phyloP scores from a whole-genome alignment of 345 rosid species.

The Anastatica hierochuntica region DNA sequence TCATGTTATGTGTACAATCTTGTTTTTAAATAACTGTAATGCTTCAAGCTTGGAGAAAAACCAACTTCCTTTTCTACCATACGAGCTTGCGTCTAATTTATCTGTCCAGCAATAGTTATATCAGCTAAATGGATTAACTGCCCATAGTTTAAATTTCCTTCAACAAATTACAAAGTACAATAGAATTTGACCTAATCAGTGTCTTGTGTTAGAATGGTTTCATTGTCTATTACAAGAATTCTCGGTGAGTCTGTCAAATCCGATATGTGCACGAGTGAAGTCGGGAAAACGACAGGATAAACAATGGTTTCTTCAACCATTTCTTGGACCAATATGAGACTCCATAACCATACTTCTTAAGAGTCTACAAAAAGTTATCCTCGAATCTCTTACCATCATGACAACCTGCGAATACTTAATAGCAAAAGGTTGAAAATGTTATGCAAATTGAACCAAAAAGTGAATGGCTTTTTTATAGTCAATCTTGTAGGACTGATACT shows the following conservation, averaged over 20 bases:
- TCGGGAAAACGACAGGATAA: constrained; percentile 96
- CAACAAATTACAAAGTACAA: no score
- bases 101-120: no score
- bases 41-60: no score
- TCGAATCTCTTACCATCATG: constrained; percentile 63
- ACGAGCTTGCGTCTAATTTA: no score
- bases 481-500: constrained; percentile 24
- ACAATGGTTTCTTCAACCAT: constrained; percentile 70
- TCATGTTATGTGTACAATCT: no score
- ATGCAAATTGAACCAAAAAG: background rate
- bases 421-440: background rate
- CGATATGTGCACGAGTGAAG: constrained; percentile 68
- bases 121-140: no score
- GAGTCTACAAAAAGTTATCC: constrained; percentile 61
- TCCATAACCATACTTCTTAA: constrained; percentile 64
- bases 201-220: constrained; percentile 62
- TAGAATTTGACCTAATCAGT: constrained; percentile 73
- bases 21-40: no score
- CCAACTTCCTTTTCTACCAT: no score
- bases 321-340: constrained; percentile 72
- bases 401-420: no score
- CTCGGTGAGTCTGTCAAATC: constrained; percentile 64
- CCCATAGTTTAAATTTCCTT: no score
- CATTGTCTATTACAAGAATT: constrained; percentile 60
- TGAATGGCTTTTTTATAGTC: no score